These are phyloP conservation scores for Mycena alexandri DNA, from an alignment of 768 basidiomycete genomes.

Conservation along the genomic window DNA sequence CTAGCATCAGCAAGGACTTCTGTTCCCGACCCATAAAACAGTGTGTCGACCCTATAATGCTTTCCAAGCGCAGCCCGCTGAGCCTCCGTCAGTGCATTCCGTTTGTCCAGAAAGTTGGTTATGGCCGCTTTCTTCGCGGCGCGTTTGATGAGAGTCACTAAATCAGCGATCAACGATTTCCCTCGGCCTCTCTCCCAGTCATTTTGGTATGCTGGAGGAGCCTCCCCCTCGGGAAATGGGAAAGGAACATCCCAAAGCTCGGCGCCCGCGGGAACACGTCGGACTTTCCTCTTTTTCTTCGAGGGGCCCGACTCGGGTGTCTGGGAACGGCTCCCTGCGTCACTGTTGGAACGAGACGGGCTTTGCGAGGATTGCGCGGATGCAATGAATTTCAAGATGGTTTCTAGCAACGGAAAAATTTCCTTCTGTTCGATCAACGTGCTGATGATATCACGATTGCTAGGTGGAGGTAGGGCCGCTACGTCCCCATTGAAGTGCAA, in stretches of 20 bases:
- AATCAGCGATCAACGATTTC: slow-evolving; percentile 71
- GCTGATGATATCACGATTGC: slow-evolving; percentile 69
- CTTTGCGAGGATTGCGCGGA: slow-evolving; percentile 39
- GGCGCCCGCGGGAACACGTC: slow-evolving; percentile 82
- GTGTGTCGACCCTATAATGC: slow-evolving; percentile 32
- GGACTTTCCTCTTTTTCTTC: slow-evolving; percentile 72
- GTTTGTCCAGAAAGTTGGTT: slow-evolving; percentile 57
- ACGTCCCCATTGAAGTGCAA: slow-evolving; percentile 50
- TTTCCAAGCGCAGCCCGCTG: slow-evolving; percentile 26
- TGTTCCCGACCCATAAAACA: slow-evolving; percentile 25
- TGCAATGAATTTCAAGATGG: slow-evolving; percentile 69
- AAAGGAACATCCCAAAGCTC: slow-evolving; percentile 88
- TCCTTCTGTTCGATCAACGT: slow-evolving; percentile 74
- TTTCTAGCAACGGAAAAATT: slow-evolving; percentile 74
- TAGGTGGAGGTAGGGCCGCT: slow-evolving; percentile 59
- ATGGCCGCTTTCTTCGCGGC: slow-evolving; percentile 74
- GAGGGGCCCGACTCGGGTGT: slow-evolving; percentile 40
- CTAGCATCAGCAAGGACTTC: slow-evolving; percentile 47
- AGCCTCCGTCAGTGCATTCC: slow-evolving; percentile 30
- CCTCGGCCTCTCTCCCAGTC: slow-evolving; percentile 77
- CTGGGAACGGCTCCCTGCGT: slow-evolving; percentile 16
- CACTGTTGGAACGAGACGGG: slow-evolving; percentile 16
- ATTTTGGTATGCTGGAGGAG: slow-evolving; percentile 71
- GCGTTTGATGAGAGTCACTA: slow-evolving; percentile 69
- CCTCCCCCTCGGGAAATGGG: slow-evolving; percentile 80